Evolutionary conservation across 23 red algal genomes (phyloP), one percentile per base, ranked within the genome.

Genomic region (Gracilaria gracilis): DNA sequence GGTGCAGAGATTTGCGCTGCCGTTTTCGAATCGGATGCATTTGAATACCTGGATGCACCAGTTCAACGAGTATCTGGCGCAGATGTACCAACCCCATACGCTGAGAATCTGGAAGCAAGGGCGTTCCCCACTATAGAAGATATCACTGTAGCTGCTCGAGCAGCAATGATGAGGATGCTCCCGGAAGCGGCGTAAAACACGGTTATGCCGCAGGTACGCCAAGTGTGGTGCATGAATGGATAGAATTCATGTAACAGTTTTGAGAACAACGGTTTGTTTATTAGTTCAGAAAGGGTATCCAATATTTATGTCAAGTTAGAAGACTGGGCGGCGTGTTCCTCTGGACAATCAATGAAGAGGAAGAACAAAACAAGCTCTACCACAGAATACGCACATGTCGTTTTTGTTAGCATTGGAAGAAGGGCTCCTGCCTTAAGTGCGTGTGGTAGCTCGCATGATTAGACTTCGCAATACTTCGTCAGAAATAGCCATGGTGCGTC

Each of bases 71-170:
- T 99, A 23, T 91, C 93, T 71, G 94, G 94, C 9, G 93, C 94
- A 8, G 97, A 99, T 82, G 92, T 99, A 19, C 93, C 94, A 50
- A 99, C 91, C 23, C 97, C 97, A 1, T 99, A 99, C 78, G 97
- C 97, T 12, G 91, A 99, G 67, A 96, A 96, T 46, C 85, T 99
- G 16, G 97, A 99, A 81, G 50, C 71, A 55, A 78, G 38, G 32
- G 95, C 89, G 2, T 92, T 87, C 20, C 92, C 92, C 23, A 67
- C 59, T 53, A 33, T 48, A 16, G 36, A 87, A 48, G 82, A 94
- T 61, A 81, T 94, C 69, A 83, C 87, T 19, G n/a, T 51, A 29
- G 92, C 92, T 16, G 59, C 64, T 17, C 64, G 79, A 75, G 79
- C 89, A 38, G 80, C 80, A 20, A 73, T 84, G 67, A 64, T 29